Evolutionary conservation across 352 stramenopile genomes (phyloP).

Genomic region (Pythium aphanidermatum): DNA sequence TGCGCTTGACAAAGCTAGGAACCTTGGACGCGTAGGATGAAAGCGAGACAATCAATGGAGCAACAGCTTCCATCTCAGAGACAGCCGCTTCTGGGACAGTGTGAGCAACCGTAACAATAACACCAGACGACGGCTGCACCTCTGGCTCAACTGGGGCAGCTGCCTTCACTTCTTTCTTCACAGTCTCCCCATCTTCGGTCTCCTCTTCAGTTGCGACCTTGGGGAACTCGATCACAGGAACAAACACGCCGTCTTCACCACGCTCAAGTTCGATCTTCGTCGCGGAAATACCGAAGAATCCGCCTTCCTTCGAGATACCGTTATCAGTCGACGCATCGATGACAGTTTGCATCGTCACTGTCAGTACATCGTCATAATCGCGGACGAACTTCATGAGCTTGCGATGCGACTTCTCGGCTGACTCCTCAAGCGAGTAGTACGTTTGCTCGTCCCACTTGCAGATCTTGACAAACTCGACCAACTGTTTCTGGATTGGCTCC

Average conservation of each 20-base stretch:
- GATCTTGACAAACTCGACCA: slow-evolving; percentile 98
- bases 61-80: not conserved
- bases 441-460: slow-evolving; percentile 99
- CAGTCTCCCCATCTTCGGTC: not conserved
- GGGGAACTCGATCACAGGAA: slow-evolving; percentile 20
- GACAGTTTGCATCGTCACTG: slow-evolving; percentile 75
- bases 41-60: slow-evolving; percentile 5
- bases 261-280: slow-evolving; percentile 61
- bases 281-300: slow-evolving; percentile 64
- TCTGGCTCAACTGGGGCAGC: slow-evolving; percentile 8
- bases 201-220: slow-evolving; percentile 18
- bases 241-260: slow-evolving; percentile 32
- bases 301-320: slow-evolving; percentile 75
- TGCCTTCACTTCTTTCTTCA: not conserved
- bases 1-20: slow-evolving; percentile 50
- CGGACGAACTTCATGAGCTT: slow-evolving; percentile 98
- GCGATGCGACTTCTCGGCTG: slow-evolving; percentile 96
- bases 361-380: slow-evolving; percentile 86
- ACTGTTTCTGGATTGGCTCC: slow-evolving; percentile 93
- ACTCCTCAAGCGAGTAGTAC: slow-evolving; percentile 98
- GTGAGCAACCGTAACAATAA: slow-evolving; percentile 18
- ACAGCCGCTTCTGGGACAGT: not conserved
- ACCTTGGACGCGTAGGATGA: slow-evolving; percentile 53
- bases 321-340: slow-evolving; percentile 86
- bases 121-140: slow-evolving; percentile 3